Conservation (phyloP, 1,284 basidiomycete genomes). For the Microbotryum intermedium region DNA sequence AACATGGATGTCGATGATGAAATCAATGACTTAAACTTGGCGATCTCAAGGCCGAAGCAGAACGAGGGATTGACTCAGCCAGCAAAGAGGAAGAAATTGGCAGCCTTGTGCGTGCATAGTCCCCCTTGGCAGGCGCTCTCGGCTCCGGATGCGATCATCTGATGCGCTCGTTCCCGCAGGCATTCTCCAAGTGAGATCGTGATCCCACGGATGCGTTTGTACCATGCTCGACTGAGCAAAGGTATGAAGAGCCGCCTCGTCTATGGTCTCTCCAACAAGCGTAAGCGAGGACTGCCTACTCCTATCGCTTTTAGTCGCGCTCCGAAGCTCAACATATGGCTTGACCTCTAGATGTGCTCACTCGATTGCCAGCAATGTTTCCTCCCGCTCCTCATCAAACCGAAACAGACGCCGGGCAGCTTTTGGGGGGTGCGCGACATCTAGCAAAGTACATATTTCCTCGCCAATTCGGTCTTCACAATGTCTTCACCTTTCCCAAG, state of each 20-base stretch:
- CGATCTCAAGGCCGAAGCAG: constrained; percentile 37
- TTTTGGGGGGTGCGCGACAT: constrained; percentile 52
- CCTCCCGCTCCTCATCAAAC: constrained; percentile 17
- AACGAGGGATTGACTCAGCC: constrained; percentile 25
- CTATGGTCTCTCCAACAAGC: constrained; percentile 36
- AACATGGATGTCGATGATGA: not conserved
- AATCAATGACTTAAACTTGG: constrained; percentile 25
- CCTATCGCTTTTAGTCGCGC: not conserved
- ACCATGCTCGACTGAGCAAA: constrained; percentile 36
- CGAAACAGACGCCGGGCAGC: constrained; percentile 39
- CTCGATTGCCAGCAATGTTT: constrained; percentile 10
- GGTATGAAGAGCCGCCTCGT: constrained; percentile 12
- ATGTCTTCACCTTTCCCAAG: constrained; percentile 46
- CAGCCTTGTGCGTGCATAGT: not conserved
- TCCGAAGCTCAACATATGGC: not conserved
- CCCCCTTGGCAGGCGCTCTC: not conserved
- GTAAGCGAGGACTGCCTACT: constrained; percentile 27
- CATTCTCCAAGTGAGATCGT: constrained; percentile 27
- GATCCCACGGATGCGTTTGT: constrained; percentile 37
- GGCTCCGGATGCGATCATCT: not conserved
- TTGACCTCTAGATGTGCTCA: constrained; percentile 36
- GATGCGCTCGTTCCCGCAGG: not conserved
- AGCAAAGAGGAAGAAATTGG: constrained; percentile 6
- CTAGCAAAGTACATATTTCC: constrained; percentile 76
- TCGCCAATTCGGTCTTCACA: constrained; percentile 59